Conservation (phyloP, 2,329 filamentous ascomycete species). For the Aspergillus fumigatus region DNA sequence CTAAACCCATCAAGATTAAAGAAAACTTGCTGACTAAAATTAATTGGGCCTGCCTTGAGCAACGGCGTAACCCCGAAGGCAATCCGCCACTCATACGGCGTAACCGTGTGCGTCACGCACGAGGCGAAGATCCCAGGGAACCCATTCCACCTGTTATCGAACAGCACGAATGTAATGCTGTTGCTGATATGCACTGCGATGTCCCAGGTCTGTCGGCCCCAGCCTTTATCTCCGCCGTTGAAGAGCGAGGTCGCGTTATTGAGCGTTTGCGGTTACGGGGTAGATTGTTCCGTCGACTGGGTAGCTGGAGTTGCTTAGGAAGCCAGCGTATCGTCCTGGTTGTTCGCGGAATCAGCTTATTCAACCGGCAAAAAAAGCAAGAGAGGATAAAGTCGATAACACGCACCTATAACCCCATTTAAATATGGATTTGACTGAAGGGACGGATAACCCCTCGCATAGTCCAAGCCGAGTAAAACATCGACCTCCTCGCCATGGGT, state of each 20-base stretch:
- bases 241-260: neutral
- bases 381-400: neutral
- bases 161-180: constrained; percentile 3
- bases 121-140: neutral
- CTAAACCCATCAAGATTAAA: neutral
- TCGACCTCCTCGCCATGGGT: constrained; percentile 1
- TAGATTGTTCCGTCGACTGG: neutral
- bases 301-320: neutral
- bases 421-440: neutral
- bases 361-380: neutral
- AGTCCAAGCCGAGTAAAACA: neutral
- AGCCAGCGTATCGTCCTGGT: neutral
- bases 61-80: too few species aligned
- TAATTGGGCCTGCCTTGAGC: neutral
- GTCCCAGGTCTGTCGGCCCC: constrained; percentile 1
- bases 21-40: constrained; percentile 1
- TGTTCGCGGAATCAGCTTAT: neutral
- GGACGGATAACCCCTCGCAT: neutral
- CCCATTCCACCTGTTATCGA: constrained; percentile 1
- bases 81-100: too few species aligned
- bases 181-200: neutral
- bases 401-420: neutral
- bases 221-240: constrained; percentile 2
- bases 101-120: neutral
- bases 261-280: neutral